phyloP scores from a whole-genome alignment of 1,139 yeast genomes.

The Taphrina deformans region DNA sequence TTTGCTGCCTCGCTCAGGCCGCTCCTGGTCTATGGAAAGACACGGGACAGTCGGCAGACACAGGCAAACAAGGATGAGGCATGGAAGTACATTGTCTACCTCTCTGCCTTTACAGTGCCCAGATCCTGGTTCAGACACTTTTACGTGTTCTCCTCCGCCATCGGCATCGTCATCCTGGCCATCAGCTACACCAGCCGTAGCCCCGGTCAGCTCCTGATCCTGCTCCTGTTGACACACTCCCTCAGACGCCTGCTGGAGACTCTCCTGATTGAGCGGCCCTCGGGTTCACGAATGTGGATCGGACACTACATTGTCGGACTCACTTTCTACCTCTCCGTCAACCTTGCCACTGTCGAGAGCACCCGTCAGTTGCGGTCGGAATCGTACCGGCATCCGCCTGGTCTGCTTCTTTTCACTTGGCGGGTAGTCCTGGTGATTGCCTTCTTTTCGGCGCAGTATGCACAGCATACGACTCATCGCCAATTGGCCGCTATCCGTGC shows the following conservation, averaged over 20 bases:
- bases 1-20: slow-evolving; percentile 40
- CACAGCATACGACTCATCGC: slow-evolving; percentile 61
- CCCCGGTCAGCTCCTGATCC: neutral
- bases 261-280: slow-evolving; percentile 52
- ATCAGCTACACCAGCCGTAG: neutral
- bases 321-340: slow-evolving; percentile 57
- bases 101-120: slow-evolving; percentile 49
- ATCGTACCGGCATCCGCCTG: neutral
- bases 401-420: neutral
- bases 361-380: neutral
- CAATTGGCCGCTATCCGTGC: slow-evolving; percentile 55
- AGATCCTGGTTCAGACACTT: slow-evolving; percentile 53
- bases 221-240: slow-evolving; percentile 57
- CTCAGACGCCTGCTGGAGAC: slow-evolving; percentile 67
- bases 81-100: neutral
- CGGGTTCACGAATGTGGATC: slow-evolving; percentile 62
- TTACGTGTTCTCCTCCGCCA: slow-evolving; percentile 44
- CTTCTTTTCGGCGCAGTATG: slow-evolving; percentile 53
- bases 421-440: slow-evolving; percentile 40
- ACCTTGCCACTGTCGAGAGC: slow-evolving; percentile 40
- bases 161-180: neutral
- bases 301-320: slow-evolving; percentile 76
- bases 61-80: slow-evolving; percentile 35
- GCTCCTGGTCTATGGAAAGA: slow-evolving; percentile 42
- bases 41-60: slow-evolving; percentile 16